These are phyloP conservation scores for Cladosporium sp. DNA, from an alignment of 2,329 filamentous ascomycete genomes.

Conservation along the genomic window DNA sequence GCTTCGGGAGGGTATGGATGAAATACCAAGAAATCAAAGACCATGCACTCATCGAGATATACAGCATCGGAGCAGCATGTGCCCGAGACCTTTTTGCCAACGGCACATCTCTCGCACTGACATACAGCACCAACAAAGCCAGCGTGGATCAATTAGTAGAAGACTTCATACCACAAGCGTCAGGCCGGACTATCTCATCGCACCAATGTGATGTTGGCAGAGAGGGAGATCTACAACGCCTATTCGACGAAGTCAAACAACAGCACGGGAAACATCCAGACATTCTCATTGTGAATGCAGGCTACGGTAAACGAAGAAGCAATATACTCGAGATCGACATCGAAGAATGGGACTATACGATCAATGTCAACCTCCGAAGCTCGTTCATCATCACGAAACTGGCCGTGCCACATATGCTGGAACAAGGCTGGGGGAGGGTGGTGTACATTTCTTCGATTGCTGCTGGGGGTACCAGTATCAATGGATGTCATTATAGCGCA, in stretches of 20 bases:
- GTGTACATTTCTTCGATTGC: conserved; percentile 63
- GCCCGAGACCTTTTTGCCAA: conserved; percentile 52
- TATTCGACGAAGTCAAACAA: conserved; percentile 53
- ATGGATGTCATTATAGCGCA: conserved; percentile 37
- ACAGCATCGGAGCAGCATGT: conserved; percentile 58
- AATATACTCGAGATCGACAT: conserved; percentile 53
- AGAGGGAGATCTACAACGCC: conserved; percentile 48
- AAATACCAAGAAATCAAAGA: background rate
- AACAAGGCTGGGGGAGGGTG: conserved; percentile 59
- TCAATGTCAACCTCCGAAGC: conserved; percentile 60
- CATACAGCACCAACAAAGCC: conserved; percentile 52
- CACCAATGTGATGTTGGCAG: conserved; percentile 58
- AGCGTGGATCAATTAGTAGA: conserved; percentile 43
- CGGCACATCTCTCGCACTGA: conserved; percentile 55
- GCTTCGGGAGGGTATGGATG: conserved; percentile 54
- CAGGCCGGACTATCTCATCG: conserved; percentile 43
- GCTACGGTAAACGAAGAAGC: conserved; percentile 57
- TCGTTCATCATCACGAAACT: conserved; percentile 61
- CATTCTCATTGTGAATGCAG: conserved; percentile 64
- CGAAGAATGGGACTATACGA: conserved; percentile 61
- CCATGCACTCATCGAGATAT: background rate
- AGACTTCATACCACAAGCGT: conserved; percentile 21
- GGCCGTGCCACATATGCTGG: conserved; percentile 57
- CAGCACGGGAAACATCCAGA: conserved; percentile 56
- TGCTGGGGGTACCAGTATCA: conserved; percentile 60